Evolutionary conservation across 78 protist species (phyloP), one percentile per base, ranked within the genome.

Genomic region (Chrysochromulina tobinii): DNA sequence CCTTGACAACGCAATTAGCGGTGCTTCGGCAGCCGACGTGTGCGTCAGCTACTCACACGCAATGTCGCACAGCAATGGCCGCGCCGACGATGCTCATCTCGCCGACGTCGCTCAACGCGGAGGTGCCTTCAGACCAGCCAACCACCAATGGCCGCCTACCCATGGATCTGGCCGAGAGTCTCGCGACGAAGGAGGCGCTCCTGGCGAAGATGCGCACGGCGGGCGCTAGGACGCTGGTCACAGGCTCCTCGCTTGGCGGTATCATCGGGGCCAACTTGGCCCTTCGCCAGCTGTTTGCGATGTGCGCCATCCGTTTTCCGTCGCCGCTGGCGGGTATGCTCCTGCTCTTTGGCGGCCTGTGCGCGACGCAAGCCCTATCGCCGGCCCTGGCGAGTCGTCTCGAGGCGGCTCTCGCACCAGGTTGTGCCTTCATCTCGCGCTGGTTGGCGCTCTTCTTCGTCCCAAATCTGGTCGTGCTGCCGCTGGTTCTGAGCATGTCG

Each of bases 401-500:
- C 83, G 12, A 1, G 1, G 21, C 4, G 14, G 83, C 83, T 4
- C 58, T 57, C 1, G 20, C 25, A 11, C 83, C 83, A 1, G 83
- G 83, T 7, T 75, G 83, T 12, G 83, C 83, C n/a, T 50, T 75
- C 83, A 75, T 75, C 83, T 8, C 51, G 14, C 6, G 6, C 25
- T 75, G 83, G 83, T 57, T 75, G 58, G 27, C 83, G 18, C 15
- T 38, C 51, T 75, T 75, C 57, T 75, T 75, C 83, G 83, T 75
- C 58, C 83, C 83, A 2, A 75, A 75, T n/a, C 83, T 75, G 27
- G 57, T 75, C 58, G 3, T 75, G 12, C 83, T 75, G 18, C 83
- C 83, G 18, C 54, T 75, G 27, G 83, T 75, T 3, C 58, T 75
- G 58, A 2, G 23, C n/a, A 14, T 75, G 58, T 1, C 27, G 25